Conservation (phyloP, 257 asterid species). For the Plectranthus barbatus region DNA sequence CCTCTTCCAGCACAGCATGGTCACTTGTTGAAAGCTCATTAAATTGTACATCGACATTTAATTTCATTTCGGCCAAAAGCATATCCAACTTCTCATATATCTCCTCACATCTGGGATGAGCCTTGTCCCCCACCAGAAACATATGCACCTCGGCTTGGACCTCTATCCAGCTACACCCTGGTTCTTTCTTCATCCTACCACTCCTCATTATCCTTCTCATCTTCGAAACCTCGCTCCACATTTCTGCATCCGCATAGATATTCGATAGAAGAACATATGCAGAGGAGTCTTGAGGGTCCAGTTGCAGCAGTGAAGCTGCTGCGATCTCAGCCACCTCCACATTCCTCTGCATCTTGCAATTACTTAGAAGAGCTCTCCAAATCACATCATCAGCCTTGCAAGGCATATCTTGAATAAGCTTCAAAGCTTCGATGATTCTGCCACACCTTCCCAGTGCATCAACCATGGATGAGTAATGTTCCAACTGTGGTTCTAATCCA, state of each 20-base stretch:
- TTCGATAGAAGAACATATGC: conserved; percentile 68
- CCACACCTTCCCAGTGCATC: conserved; percentile 72
- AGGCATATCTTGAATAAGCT: conserved; percentile 75
- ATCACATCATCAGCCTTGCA: conserved; percentile 69
- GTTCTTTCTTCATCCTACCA: conserved; percentile 61
- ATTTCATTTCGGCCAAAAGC: conserved; percentile 55
- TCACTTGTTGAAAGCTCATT: conserved; percentile 15
- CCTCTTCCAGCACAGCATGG: conserved; percentile 7
- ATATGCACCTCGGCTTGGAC: conserved; percentile 68
- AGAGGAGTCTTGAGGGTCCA: conserved; percentile 77
- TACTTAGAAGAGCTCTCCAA: conserved; percentile 84
- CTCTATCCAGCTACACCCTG: conserved; percentile 95
- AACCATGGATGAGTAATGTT: conserved; percentile 87
- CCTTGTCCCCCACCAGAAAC: conserved; percentile 82
- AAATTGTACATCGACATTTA: conserved; percentile 11
- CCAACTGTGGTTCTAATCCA: conserved; percentile 62
- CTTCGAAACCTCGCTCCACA: conserved; percentile 72
- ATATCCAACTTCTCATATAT: conserved; percentile 42
- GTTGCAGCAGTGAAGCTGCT: conserved; percentile 43
- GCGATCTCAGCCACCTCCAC: conserved; percentile 85
- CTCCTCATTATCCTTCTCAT: conserved; percentile 65
- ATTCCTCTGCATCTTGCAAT: conserved; percentile 65
- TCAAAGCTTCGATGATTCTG: conserved; percentile 47
- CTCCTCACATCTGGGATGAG: conserved; percentile 67
- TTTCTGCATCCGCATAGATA: conserved; percentile 73